Percentiles rank a stretch among this genome's conserved stretches.
Conservation (phyloP, 2,329 filamentous ascomycete species). For the Claviceps sp. region DNA sequence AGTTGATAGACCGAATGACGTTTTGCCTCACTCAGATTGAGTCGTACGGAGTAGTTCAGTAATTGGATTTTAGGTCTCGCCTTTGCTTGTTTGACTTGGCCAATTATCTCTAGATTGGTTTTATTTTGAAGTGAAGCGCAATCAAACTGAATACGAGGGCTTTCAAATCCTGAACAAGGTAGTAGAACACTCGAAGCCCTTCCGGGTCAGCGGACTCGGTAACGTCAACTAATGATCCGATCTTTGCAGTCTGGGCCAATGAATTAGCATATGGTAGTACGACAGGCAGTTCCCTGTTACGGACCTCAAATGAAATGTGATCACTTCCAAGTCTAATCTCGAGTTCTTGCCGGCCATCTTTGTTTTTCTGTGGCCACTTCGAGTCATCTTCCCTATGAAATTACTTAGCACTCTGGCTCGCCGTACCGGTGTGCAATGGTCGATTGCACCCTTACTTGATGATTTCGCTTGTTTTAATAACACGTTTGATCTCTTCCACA, state of each 20-base stretch:
- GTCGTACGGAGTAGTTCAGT: too few species aligned
- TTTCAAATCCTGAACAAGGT: conserved; percentile 93
- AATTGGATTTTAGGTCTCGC: background rate
- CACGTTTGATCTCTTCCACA: conserved; percentile 89
- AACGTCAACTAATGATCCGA: conserved; percentile 91
- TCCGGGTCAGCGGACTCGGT: conserved; percentile 93
- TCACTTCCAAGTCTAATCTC: conserved; percentile 90
- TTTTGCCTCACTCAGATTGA: too few species aligned
- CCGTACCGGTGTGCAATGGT: background rate
- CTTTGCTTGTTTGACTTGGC: background rate
- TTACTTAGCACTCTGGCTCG: background rate
- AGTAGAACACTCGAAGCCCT: conserved; percentile 94
- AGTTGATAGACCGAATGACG: too few species aligned
- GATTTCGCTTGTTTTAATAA: conserved; percentile 94
- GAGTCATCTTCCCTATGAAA: conserved; percentile 76
- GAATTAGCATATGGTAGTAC: background rate
- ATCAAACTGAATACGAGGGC: conserved; percentile 94
- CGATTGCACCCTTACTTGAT: conserved; percentile 55
- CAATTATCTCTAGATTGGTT: conserved; percentile 44
- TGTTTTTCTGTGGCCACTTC: conserved; percentile 99
- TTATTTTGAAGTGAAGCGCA: conserved; percentile 93
- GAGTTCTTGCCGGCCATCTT: conserved; percentile 91
- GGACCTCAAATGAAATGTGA: conserved; percentile 93
- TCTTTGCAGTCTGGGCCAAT: conserved; percentile 75
- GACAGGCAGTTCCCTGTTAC: conserved; percentile 10